Evolutionary conservation across 805 yeast genomes (phyloP), one percentile per base, ranked within the genome.

Genomic region (Starmerella vaccinii): DNA sequence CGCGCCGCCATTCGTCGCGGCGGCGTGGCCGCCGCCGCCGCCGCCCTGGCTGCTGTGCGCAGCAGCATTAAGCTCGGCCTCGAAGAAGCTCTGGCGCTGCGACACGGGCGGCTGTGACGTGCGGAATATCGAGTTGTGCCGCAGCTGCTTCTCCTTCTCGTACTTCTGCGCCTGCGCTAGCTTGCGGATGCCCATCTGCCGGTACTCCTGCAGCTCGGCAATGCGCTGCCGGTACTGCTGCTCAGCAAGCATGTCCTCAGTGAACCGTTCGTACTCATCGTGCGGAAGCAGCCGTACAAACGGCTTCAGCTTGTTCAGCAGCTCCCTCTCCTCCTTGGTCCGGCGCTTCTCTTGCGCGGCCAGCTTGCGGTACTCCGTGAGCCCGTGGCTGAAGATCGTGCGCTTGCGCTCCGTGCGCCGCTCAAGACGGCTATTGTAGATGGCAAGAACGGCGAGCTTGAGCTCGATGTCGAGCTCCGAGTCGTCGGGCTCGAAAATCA

Each of bases 401-500:
- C 98, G 76, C 68, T 94, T 92, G 59, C 94, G 76, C 66, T 92
- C 98, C 0, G 95, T 95, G 63, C 99, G 80, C 18, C 90, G 74
- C 2, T 96, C 87, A 56, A 92, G 75, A 57, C 95, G 76, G 30
- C 92, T 82, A 62, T 87, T 88, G 66, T 92, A 92, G 39, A 92
- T 89, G 56, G 87, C 95, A 58, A 92, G 70, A 2, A 89, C 81
- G 0, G 95, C 79, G 54, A 92, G 72, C 66, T 92, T 92, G 63
- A 92, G 75, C 62, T 92, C 95, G 42, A 90, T 83, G 64, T 92
- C 98, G 38, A 82, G 80, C 21, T 82, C 79, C 49, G 81, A 80
- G 61, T 92, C 99, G 57, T 90, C 97, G 0, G 90, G 85, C 60
- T 92, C 97, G 62, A 94, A 92, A 1, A 82, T 76, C 95, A 92